Evolutionary conservation across 2,329 filamentous ascomycete genomes (phyloP), one percentile per base, ranked within the genome.

Genomic region (Pestalotiopsis fici): DNA sequence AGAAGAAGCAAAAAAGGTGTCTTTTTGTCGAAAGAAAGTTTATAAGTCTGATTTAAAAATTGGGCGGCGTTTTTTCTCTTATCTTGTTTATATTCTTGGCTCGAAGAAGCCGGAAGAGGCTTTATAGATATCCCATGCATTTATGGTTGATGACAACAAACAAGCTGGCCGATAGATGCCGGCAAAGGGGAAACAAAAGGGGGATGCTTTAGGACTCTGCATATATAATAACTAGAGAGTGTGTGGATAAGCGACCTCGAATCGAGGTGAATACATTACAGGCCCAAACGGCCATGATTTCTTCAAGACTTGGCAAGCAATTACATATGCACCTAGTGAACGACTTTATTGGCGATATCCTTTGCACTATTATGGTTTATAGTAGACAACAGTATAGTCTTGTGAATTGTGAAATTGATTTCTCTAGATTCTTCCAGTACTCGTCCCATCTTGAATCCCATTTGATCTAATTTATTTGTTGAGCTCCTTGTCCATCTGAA

Each of bases 401-500:
- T 9, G 1, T 7, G 11, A 35, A 35, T 11, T 6, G 31, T 35
- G 2, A 11, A 6, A 35, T 35, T 35, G 31, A 35, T 2, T 6
- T 35, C 31, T 35, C 31, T 35, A 35, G 7, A 35, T 35, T 27
- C 23, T 27, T n/a, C 43, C n/a, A 50, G 21, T n/a, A n/a, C n/a
- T n/a, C n/a, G n/a, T n/a, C n/a, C n/a, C n/a, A 18, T 57, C n/a
- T 15, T 57, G 23, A 31, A 25, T 9, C 23, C n/a, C 37, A 60
- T 60, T 12, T 37, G 3, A 35, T 60, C 60, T 50, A 21, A 7
- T 21, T 13, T 64, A 65, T 21, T 65, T 65, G 23, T 59, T 61
- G 9, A 66, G 37, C 12, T 47, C 64, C 15, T 61, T 77, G 71
- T 92, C 88, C 88, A 93, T 91, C 35, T 79, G 77, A 63, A 80